These are phyloP conservation scores for Lasiodiplodia theobromae DNA, from an alignment of 2,329 filamentous ascomycete species.

Conservation along the genomic window DNA sequence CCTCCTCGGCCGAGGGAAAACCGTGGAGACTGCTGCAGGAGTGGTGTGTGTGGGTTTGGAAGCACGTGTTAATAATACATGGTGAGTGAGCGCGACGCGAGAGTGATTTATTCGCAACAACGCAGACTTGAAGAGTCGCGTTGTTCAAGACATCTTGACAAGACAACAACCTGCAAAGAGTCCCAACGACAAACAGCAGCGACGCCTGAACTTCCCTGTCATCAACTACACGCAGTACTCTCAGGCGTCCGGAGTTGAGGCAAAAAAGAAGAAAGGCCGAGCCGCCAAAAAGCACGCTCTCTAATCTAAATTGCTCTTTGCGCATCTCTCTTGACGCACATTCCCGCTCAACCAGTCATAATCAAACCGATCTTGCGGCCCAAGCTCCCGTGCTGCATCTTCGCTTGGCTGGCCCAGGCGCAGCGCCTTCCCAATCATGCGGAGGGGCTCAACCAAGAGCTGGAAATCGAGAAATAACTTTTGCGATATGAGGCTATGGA, in stretches of 20 bases:
- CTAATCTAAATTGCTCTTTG: slow-evolving; percentile 21
- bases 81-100: background rate
- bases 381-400: slow-evolving; percentile 16
- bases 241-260: background rate
- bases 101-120: too few species aligned
- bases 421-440: slow-evolving; percentile 5
- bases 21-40: background rate
- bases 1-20: background rate
- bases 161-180: background rate
- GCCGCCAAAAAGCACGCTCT: background rate
- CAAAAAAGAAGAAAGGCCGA: background rate
- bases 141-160: background rate
- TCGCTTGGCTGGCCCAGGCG: background rate
- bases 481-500: slow-evolving; percentile 17
- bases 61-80: background rate
- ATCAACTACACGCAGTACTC: background rate
- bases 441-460: slow-evolving; percentile 3
- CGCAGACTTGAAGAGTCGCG: too few species aligned
- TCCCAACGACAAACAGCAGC: background rate
- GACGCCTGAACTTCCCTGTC: background rate
- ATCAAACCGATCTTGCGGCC: slow-evolving; percentile 21
- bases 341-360: slow-evolving; percentile 15
- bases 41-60: background rate
- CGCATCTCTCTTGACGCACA: slow-evolving; percentile 19
- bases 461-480: slow-evolving; percentile 4